Conservation (phyloP, 2,329 filamentous ascomycete genomes). For the Monosporascus ibericus region DNA sequence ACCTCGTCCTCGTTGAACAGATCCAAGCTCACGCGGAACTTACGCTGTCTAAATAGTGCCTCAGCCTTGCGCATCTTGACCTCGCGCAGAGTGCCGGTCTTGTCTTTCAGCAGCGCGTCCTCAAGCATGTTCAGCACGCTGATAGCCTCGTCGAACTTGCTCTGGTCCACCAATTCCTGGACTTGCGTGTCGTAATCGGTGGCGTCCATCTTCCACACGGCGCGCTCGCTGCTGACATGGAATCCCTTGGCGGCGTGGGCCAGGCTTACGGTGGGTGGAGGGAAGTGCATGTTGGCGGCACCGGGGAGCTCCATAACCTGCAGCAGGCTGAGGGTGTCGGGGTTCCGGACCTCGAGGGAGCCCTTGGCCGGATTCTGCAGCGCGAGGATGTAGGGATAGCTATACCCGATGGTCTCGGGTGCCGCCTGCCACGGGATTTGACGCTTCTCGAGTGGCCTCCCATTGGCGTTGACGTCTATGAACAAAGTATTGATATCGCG, state of each 20-base stretch:
- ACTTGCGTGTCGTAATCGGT: slow-evolving; percentile 89
- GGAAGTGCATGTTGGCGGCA: slow-evolving; percentile 81
- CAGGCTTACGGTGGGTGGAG: slow-evolving; percentile 87
- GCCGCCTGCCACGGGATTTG: slow-evolving; percentile 90
- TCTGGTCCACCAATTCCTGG: slow-evolving; percentile 67
- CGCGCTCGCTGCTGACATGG: slow-evolving; percentile 83
- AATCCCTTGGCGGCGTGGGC: slow-evolving; percentile 96
- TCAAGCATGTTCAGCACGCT: slow-evolving; percentile 86
- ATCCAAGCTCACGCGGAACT: slow-evolving; percentile 80
- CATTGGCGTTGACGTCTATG: slow-evolving; percentile 76
- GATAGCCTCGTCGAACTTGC: slow-evolving; percentile 82
- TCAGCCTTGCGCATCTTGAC: slow-evolving; percentile 92
- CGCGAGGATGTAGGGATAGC: slow-evolving; percentile 90
- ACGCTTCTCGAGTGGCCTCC: slow-evolving; percentile 72
- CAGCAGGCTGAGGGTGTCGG: slow-evolving; percentile 81
- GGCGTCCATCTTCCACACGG: slow-evolving; percentile 93
- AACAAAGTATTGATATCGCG: slow-evolving; percentile 96
- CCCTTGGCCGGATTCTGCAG: slow-evolving; percentile 80
- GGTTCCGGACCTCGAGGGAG: slow-evolving; percentile 83
- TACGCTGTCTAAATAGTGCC: slow-evolving; percentile 71
- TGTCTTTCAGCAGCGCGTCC: slow-evolving; percentile 81
- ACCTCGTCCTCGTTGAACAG: slow-evolving; percentile 81
- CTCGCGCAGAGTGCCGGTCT: slow-evolving; percentile 71
- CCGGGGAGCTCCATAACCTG: slow-evolving; percentile 79
- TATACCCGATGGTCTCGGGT: slow-evolving; percentile 89